These are phyloP conservation scores for Tuber borchii DNA, from an alignment of 495 filamentous ascomycete species.

Conservation along the genomic window DNA sequence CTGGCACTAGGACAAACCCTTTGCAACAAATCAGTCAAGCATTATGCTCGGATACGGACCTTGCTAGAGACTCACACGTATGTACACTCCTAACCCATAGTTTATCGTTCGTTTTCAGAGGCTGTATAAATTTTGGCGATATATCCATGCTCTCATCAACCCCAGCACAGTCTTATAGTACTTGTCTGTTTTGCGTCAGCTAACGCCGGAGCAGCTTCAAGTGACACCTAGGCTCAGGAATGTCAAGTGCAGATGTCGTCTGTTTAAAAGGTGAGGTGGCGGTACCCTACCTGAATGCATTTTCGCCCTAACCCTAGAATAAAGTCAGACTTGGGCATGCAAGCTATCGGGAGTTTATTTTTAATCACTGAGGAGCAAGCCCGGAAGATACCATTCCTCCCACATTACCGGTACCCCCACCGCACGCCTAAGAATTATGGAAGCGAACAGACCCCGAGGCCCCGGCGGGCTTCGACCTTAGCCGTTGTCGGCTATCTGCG, in stretches of 20 bases:
- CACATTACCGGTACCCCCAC: not conserved
- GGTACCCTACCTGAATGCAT: slow-evolving; percentile 1
- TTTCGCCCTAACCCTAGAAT: slow-evolving; percentile 23
- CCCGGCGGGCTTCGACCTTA: not conserved
- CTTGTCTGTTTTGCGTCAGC: not conserved
- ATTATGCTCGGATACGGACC: not conserved
- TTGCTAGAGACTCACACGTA: not conserved
- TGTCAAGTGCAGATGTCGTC: slow-evolving; percentile 6
- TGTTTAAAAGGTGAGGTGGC: slow-evolving; percentile 2
- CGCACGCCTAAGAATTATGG: not conserved
- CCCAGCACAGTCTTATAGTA: not conserved
- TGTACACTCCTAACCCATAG: not conserved
- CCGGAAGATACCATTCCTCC: not conserved
- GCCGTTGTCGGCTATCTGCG: not conserved
- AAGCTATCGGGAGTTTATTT: not conserved
- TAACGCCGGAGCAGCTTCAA: not conserved
- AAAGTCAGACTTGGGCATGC: not conserved
- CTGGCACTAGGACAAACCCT: not conserved
- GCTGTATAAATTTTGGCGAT: not conserved
- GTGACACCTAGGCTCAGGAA: not conserved
- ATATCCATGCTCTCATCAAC: not conserved
- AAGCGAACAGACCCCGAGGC: not conserved
- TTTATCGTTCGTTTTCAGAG: not conserved
- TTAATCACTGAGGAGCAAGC: slow-evolving; percentile 7
- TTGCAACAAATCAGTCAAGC: not conserved